A percentile compares a stretch with the other conserved stretches of the same genome.
Conservation (phyloP, 139 green algal species). For the Chlamydomonas sp. region DNA sequence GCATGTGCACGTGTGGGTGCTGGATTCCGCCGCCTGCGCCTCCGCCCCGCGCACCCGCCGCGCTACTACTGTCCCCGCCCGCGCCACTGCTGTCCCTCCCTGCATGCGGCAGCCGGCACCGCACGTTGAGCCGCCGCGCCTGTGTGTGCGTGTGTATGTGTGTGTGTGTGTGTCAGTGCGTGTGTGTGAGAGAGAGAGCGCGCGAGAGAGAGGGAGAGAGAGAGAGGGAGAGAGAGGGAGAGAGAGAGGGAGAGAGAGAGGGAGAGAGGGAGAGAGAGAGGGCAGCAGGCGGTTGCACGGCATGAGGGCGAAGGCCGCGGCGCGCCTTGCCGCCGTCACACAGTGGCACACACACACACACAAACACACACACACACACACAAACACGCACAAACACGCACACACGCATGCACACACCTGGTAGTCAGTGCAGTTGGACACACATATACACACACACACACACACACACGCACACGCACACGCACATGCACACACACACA, state of each 20-base stretch:
- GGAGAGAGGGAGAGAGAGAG: background rate
- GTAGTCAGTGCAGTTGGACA: constrained; percentile 11
- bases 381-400: background rate
- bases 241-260: background rate
- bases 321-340: too few species aligned
- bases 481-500: too few species aligned
- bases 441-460: too few species aligned
- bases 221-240: too few species aligned
- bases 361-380: background rate
- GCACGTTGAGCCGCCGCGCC: constrained; percentile 80
- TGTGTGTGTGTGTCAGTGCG: too few species aligned
- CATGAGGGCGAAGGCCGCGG: too few species aligned
- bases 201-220: too few species aligned
- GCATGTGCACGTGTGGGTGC: constrained; percentile 78
- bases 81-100: constrained; percentile 3
- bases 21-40: background rate
- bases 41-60: background rate
- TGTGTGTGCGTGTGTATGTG: too few species aligned
- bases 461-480: too few species aligned
- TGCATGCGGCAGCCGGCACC: constrained; percentile 27
- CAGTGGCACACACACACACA: too few species aligned
- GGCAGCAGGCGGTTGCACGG: too few species aligned
- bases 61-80: background rate
- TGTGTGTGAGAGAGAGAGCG: too few species aligned
- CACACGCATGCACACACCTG: background rate